A percentile compares a stretch with the other conserved stretches of the same genome.
Conservation (phyloP, 108 stramenopile species). For the Fragilariopsis cylindrus region DNA sequence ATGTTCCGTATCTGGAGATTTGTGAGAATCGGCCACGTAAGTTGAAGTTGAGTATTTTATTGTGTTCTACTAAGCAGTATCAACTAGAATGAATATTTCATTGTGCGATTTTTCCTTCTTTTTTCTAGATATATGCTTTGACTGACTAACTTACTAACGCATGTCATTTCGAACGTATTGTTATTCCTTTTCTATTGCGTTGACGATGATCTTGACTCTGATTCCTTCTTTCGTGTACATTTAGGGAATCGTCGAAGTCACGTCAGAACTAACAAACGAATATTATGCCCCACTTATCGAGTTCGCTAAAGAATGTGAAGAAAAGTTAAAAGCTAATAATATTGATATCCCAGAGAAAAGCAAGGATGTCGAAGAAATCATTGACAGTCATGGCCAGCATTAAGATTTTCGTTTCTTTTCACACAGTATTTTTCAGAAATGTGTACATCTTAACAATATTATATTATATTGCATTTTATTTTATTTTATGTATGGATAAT, state of each 20-base stretch:
- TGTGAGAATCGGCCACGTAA: constrained; percentile 60
- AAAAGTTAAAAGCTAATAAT: constrained; percentile 13
- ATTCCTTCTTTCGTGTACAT: constrained; percentile 52
- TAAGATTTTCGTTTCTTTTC: neutral
- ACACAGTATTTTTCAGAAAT: neutral
- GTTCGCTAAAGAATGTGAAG: constrained; percentile 43
- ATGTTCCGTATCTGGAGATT: constrained; percentile 61
- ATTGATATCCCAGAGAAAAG: constrained; percentile 30
- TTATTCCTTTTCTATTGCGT: constrained; percentile 12
- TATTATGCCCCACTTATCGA: constrained; percentile 27
- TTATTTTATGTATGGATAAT: too few species aligned
- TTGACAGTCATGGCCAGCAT: neutral
- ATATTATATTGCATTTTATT: neutral
- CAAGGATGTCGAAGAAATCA: neutral
- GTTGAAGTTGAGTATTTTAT: constrained; percentile 14
- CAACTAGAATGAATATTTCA: too few species aligned
- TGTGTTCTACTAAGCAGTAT: neutral
- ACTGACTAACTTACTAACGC: neutral
- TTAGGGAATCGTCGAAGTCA: constrained; percentile 53
- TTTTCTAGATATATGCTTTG: neutral
- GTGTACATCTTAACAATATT: neutral
- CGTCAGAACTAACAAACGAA: constrained; percentile 35
- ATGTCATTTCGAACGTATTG: constrained; percentile 14
- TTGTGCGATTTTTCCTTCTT: too few species aligned
- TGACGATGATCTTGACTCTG: constrained; percentile 23